Conservation (phyloP, 192 early-diverging fungal species). For the Oehlia diaphana region DNA sequence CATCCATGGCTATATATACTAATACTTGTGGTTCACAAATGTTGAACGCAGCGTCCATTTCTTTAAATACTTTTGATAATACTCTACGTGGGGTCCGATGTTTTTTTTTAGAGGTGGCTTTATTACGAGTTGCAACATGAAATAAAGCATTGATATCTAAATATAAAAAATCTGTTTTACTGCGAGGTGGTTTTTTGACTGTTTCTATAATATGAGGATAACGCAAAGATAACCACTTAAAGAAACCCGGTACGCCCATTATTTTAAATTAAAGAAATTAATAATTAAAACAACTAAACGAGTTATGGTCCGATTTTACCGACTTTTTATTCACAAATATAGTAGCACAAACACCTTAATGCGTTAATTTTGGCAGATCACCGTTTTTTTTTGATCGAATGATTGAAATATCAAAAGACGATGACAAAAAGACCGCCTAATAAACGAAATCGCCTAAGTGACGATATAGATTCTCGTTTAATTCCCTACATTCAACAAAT, state of each 20-base stretch:
- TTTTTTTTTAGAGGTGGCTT: neutral
- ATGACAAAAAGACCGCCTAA: neutral
- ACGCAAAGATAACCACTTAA: constrained; percentile 17
- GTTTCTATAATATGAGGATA: constrained; percentile 24
- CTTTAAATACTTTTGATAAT: constrained; percentile 24
- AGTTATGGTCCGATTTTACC: too few relatives aligned
- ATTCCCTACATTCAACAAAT: neutral
- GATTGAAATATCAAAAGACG: neutral
- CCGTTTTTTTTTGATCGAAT: too few relatives aligned
- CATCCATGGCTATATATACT: constrained; percentile 32
- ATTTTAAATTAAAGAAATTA: neutral
- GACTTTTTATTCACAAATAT: too few relatives aligned
- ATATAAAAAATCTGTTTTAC: constrained; percentile 25
- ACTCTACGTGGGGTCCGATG: neutral
- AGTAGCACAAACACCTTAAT: too few relatives aligned
- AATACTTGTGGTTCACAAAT: constrained; percentile 3
- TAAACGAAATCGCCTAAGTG: neutral
- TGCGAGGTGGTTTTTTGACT: neutral
- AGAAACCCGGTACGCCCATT: constrained; percentile 30
- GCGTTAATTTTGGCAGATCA: too few relatives aligned
- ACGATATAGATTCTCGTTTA: constrained; percentile 20
- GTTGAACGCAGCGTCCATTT: constrained; percentile 23
- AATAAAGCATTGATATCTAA: constrained; percentile 30
- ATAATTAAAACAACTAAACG: too few relatives aligned
- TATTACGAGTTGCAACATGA: neutral